phyloP scores from a whole-genome alignment of 1,139 yeast species.

The Casaregolazyma lundiana region DNA sequence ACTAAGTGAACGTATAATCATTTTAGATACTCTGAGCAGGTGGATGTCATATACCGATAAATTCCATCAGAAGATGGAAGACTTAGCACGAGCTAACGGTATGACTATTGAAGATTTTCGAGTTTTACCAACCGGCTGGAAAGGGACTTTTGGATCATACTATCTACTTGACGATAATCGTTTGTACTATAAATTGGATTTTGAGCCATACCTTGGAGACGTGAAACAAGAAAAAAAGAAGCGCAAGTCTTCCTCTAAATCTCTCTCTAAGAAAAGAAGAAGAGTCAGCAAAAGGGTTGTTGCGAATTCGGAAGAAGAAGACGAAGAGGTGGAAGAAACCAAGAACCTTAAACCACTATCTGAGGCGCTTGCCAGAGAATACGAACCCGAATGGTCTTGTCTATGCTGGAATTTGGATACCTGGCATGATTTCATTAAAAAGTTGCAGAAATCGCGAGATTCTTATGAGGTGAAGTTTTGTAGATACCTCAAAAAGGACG shows the following conservation, averaged over 20 bases:
- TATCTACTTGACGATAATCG: conserved; percentile 36
- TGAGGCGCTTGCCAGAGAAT: conserved; percentile 25
- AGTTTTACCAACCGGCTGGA: conserved; percentile 33
- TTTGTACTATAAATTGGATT: conserved; percentile 27
- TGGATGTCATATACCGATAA: conserved; percentile 24
- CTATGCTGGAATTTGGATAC: conserved; percentile 31
- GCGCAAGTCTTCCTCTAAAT: conserved; percentile 1
- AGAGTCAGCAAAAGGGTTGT: conserved; percentile 9
- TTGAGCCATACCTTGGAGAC: conserved; percentile 22
- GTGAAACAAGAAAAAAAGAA: conserved; percentile 12
- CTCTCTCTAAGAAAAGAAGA: conserved; percentile 2
- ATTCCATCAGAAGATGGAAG: conserved; percentile 25
- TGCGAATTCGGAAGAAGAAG: conserved; percentile 12
- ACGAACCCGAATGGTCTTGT: conserved; percentile 31
- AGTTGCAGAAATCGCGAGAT: conserved; percentile 20
- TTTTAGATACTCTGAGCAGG: conserved; percentile 22
- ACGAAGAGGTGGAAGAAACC: conserved; percentile 15
- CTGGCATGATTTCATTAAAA: conserved; percentile 29
- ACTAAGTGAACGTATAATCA: conserved; percentile 17
- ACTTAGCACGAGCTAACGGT: conserved; percentile 8
- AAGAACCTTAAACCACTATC: conserved; percentile 16
- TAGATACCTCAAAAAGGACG: conserved; percentile 21
- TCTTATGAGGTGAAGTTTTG: conserved; percentile 19
- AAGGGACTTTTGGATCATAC: conserved; percentile 29
- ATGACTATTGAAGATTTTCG: conserved; percentile 24